Percentiles rank a stretch among this genome's conserved stretches.
These are phyloP conservation scores for Circinella minor DNA, from an alignment of 371 early-diverging fungal species.

Conservation along the genomic window DNA sequence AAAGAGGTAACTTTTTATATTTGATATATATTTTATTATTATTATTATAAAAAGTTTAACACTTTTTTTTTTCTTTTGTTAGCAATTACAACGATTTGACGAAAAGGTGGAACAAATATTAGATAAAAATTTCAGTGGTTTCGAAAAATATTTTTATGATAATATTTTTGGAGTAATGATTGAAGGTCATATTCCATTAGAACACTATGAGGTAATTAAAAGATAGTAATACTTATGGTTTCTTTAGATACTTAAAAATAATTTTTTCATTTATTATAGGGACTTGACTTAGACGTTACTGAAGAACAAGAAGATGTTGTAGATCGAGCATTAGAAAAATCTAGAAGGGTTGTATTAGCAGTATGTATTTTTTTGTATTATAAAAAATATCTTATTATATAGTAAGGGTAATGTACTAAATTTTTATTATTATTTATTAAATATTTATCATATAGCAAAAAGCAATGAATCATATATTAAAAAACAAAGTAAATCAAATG, in stretches of 20 bases:
- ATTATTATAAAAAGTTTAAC: background rate
- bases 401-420: background rate
- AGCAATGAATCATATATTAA: conserved; percentile 8
- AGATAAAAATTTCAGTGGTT: conserved; percentile 21
- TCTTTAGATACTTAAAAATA: background rate
- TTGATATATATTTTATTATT: too few species aligned
- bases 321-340: conserved; percentile 18
- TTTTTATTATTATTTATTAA: too few species aligned
- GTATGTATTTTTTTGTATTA: conserved; percentile 9
- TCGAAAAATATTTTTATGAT: conserved; percentile 23
- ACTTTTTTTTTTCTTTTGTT: too few species aligned
- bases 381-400: background rate
- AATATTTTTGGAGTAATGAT: conserved; percentile 15
- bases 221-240: too few species aligned
- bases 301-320: conserved; percentile 22
- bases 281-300: conserved; percentile 11
- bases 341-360: background rate
- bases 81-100: conserved; percentile 19
- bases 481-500: conserved; percentile 6
- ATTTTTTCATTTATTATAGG: conserved; percentile 3
- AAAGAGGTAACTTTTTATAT: background rate
- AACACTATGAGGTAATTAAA: conserved; percentile 22
- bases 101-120: conserved; percentile 15
- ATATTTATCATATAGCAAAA: conserved; percentile 16
- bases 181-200: conserved; percentile 6